Percentiles rank a stretch among this genome's conserved stretches.
Evolutionary conservation across 2,329 filamentous ascomycete genomes (phyloP).

Genomic region (Botrytis byssoidea): DNA sequence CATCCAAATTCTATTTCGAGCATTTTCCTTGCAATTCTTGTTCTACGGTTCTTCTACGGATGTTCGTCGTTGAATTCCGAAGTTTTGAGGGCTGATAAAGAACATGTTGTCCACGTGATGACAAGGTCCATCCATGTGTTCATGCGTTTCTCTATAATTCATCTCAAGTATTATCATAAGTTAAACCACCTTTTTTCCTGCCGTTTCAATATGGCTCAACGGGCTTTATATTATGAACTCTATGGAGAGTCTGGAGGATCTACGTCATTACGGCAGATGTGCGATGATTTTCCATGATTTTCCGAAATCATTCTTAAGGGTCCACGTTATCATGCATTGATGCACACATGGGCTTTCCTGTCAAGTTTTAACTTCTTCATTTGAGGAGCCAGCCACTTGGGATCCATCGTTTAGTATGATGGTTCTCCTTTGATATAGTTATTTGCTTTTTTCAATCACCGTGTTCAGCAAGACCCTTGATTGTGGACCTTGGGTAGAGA

Average conservation of each 20-base stretch:
- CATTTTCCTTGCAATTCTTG: slow-evolving; percentile 11
- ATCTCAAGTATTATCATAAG: slow-evolving; percentile 7
- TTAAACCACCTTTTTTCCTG: neutral
- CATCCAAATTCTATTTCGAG: neutral
- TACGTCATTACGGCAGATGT: slow-evolving; percentile 19
- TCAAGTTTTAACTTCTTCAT: neutral
- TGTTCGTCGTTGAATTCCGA: neutral
- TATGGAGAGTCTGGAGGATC: slow-evolving; percentile 12
- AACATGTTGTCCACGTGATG: slow-evolving; percentile 4
- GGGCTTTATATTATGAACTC: neutral
- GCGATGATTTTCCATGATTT: slow-evolving; percentile 12
- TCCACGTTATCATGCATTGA: slow-evolving; percentile 20
- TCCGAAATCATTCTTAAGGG: slow-evolving; percentile 4
- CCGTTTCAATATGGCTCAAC: neutral
- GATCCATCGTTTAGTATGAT: neutral
- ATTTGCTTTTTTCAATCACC: neutral
- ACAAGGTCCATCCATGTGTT: slow-evolving; percentile 14
- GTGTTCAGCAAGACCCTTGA: slow-evolving; percentile 5
- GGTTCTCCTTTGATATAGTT: neutral
- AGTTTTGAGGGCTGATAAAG: neutral
- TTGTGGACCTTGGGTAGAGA: neutral
- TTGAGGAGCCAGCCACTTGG: neutral
- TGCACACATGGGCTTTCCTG: slow-evolving; percentile 19
- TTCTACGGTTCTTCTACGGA: slow-evolving; percentile 10
- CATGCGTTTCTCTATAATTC: neutral